These are phyloP conservation scores for Diversispora epigaea DNA, from an alignment of 192 early-diverging fungal species.

Conservation along the genomic window DNA sequence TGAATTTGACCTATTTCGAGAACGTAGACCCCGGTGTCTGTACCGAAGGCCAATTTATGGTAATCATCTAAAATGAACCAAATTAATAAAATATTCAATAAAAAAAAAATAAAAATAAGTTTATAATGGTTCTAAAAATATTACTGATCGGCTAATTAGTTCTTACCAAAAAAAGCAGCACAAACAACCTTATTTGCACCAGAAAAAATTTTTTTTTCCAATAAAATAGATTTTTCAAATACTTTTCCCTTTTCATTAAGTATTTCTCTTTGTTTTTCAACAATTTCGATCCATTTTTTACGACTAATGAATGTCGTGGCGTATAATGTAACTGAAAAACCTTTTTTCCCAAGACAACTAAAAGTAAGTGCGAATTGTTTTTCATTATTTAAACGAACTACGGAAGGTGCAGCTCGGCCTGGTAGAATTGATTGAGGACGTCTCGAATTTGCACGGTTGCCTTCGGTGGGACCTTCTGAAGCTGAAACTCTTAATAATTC, in stretches of 20 bases:
- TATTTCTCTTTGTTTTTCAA: constrained; percentile 60
- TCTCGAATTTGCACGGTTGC: constrained; percentile 7
- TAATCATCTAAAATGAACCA: constrained; percentile 54
- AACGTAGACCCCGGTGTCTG: constrained; percentile 82
- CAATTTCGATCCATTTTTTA: constrained; percentile 81
- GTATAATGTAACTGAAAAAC: constrained; percentile 70
- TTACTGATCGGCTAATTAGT: too few relatives aligned
- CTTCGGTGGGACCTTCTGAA: constrained; percentile 47
- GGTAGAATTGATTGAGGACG: constrained; percentile 41
- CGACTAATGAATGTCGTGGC: constrained; percentile 71
- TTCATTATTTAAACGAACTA: constrained; percentile 40
- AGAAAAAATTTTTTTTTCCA: constrained; percentile 56
- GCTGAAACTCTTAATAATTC: constrained; percentile 66
- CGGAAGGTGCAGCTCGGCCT: constrained; percentile 32
- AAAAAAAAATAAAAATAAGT: too few relatives aligned
- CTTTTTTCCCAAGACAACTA: constrained; percentile 69
- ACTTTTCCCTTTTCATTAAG: constrained; percentile 44
- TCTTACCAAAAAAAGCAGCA: constrained; percentile 50
- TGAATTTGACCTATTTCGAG: constrained; percentile 57
- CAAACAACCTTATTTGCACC: constrained; percentile 59
- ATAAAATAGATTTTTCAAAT: constrained; percentile 54
- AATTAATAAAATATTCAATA: constrained; percentile 7
- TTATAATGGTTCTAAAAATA: too few relatives aligned
- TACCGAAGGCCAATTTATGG: constrained; percentile 72
- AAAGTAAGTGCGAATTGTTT: constrained; percentile 69